phyloP scores from a whole-genome alignment of 2,329 filamentous ascomycete species.

The Arachnopeziza araneosa region DNA sequence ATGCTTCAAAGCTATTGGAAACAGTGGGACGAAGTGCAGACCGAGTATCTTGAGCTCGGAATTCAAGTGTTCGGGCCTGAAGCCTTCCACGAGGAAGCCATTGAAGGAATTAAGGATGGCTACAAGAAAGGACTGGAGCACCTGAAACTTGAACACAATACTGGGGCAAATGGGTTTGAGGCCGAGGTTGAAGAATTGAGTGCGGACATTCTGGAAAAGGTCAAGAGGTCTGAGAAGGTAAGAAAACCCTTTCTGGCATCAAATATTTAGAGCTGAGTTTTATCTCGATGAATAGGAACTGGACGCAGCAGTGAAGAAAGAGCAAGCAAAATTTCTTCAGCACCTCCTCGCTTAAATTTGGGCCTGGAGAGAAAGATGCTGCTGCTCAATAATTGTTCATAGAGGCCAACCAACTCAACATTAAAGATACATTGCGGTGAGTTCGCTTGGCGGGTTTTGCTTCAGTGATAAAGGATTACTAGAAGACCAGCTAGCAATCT shows the following conservation, averaged over 20 bases:
- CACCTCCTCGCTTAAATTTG: neutral
- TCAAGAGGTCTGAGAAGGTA: conserved; percentile 27
- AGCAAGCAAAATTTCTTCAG: conserved; percentile 11
- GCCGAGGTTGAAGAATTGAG: conserved; percentile 19
- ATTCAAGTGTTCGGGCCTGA: conserved; percentile 15
- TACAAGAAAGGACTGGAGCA: conserved; percentile 20
- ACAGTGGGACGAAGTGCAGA: conserved; percentile 24
- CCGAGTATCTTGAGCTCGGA: conserved; percentile 23
- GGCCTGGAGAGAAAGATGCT: neutral
- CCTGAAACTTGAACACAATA: conserved; percentile 16
- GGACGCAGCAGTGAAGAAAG: conserved; percentile 12
- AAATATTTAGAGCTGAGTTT: neutral
- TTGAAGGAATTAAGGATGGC: conserved; percentile 4
- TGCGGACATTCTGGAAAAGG: conserved; percentile 15
- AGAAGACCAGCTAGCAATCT: no score
- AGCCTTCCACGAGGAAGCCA: conserved; percentile 6
- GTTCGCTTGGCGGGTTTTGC: neutral
- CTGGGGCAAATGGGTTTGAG: conserved; percentile 15
- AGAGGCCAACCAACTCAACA: no score
- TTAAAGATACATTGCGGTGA: neutral
- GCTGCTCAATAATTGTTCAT: neutral
- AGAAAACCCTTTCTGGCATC: conserved; percentile 2
- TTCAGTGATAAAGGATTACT: neutral
- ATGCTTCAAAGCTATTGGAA: conserved; percentile 24
- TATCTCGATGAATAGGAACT: conserved; percentile 12